Base-by-base conservation (phyloP, 1,139 yeast genomes). In the Kodamaea sp. region DNA sequence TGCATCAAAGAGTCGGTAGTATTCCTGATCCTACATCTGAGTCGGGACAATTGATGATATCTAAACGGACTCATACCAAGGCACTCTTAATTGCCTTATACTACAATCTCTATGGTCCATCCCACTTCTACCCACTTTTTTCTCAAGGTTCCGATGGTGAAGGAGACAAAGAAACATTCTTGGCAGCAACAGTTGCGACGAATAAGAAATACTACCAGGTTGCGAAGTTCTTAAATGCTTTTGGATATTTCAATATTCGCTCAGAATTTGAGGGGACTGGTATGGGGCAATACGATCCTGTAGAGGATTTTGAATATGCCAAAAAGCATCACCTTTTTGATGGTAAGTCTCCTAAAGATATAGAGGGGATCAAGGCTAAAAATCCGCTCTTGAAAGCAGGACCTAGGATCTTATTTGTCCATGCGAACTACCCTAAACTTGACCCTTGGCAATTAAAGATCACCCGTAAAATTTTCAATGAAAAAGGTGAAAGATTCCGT, bases 161-260 rank as follows among this genome's bases (percentile, higher is more conserved):
- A 62, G 96, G 96, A 42, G 96, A 88, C 57, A 88, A 87, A 55
- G 96, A 88, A 54, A 86, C 96, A 0, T 88, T 85, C 51, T 64
- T 85, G 35, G 90, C 95, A 0, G 90, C 92, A 0, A 82, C 94
- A 1, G 73, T 74, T 28, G 86, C 83, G 2, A 60, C 83, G 35
- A 62, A 66, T 7, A 73, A 78, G 32, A 67, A 76, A 2, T 82
- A 66, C 44, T 84, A 86, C 51, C 90, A 83, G 56, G 88, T 85
- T n/a, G 73, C 76, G 30, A 70, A 63, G 41, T 76, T 76, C 42
- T 55, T 76, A 28, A 65, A 66, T 39, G 80, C 84, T 1, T 63
- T 74, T 47, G 85, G 84, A 4, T 67, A 70, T 43, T 67, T 76
- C 37, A 63, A 68, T 42, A 45, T 49, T 0, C 55, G 63, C 20